Evolutionary conservation across 306 rosid species (phyloP).

Genomic region (Vicia villosa): DNA sequence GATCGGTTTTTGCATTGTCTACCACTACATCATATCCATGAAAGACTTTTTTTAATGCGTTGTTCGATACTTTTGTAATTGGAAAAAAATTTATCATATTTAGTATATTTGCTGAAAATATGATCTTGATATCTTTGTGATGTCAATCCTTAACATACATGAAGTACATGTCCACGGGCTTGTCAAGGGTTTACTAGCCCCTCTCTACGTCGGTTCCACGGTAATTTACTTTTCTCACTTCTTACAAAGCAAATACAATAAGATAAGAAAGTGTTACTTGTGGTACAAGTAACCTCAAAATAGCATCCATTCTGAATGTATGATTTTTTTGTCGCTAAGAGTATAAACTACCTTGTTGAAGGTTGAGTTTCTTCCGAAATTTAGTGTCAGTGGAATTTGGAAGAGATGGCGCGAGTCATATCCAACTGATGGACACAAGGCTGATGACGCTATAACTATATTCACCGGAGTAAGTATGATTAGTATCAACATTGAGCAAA

Average conservation of each 20-base stretch:
- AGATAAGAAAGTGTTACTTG: not conserved
- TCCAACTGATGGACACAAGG: conserved; percentile 62
- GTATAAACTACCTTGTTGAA: conserved; percentile 46
- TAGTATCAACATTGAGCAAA: conserved; percentile 23
- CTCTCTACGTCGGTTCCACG: conserved; percentile 85
- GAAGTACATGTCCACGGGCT: conserved; percentile 89
- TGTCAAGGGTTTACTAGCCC: conserved; percentile 86
- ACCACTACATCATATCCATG: conserved; percentile 97
- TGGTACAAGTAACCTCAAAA: conserved; percentile 30
- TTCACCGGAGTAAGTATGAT: conserved; percentile 88
- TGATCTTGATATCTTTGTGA: conserved; percentile 36
- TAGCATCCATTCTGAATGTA: conserved; percentile 13
- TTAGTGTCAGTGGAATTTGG: conserved; percentile 95
- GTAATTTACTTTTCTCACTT: conserved; percentile 49
- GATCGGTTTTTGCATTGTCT: conserved; percentile 86
- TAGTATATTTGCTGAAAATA: conserved; percentile 28
- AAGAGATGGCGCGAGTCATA: conserved; percentile 93
- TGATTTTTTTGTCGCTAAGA: conserved; percentile 28
- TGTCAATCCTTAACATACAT: conserved; percentile 60
- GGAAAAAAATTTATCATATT: conserved; percentile 31
- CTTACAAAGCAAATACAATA: conserved; percentile 8
- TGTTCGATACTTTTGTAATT: conserved; percentile 26
- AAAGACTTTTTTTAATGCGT: conserved; percentile 23
- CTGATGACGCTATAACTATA: conserved; percentile 64
- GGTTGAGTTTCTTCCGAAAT: conserved; percentile 97